phyloP scores from a whole-genome alignment of 148 eudicot species.

The Rhododendron henanense region DNA sequence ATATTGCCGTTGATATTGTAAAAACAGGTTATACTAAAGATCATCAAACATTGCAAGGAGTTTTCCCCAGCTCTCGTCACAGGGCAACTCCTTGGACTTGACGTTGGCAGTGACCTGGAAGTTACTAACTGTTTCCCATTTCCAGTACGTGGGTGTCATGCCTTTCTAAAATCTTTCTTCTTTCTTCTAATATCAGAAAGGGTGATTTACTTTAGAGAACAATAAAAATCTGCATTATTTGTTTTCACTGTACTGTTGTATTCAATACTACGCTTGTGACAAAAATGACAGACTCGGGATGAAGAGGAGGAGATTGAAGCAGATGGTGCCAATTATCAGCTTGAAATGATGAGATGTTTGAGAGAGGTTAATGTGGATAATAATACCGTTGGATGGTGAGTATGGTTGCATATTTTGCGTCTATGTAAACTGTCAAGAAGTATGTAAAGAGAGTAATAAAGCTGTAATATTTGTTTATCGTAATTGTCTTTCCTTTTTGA shows the following conservation, averaged over 20 bases:
- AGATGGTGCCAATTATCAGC: slow-evolving; percentile 97
- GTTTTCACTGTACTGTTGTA: not conserved
- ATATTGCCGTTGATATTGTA: not conserved
- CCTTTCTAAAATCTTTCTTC: not conserved
- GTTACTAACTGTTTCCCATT: slow-evolving; percentile 97
- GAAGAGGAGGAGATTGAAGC: slow-evolving; percentile 98
- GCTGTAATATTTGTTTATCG: not conserved
- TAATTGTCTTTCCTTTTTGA: not conserved
- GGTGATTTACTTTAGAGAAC: not conserved
- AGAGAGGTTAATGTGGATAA: slow-evolving; percentile 99
- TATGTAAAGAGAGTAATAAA: not conserved
- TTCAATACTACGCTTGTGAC: not conserved
- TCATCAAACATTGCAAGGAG: slow-evolving; percentile 95
- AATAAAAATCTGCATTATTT: not conserved
- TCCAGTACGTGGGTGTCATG: slow-evolving; percentile 54
- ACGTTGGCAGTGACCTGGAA: slow-evolving; percentile 98
- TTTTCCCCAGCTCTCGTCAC: slow-evolving; percentile 88
- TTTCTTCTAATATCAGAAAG: not conserved
- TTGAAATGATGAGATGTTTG: slow-evolving; percentile 99
- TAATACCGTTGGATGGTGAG: slow-evolving; percentile 98
- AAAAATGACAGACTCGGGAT: slow-evolving; percentile 55
- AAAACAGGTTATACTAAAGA: slow-evolving; percentile 80
- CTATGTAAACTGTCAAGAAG: not conserved
- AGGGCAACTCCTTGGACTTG: slow-evolving; percentile 95
- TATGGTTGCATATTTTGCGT: not conserved